Conservation (phyloP, 345 rosid species). For the Eucalyptus coolabah region DNA sequence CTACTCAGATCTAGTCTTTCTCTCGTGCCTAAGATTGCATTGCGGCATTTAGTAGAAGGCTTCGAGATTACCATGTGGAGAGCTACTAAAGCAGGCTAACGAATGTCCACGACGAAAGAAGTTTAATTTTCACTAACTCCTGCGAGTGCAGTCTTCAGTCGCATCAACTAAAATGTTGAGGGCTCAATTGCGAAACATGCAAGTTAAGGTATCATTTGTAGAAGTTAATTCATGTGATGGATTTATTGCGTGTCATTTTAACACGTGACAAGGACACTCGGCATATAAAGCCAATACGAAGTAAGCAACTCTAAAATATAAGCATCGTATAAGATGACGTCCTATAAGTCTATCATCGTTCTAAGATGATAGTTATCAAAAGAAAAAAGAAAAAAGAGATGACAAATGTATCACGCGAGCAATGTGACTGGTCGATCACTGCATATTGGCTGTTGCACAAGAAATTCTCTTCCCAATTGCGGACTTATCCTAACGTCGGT, state of each 20-base stretch:
- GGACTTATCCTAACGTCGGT: neutral
- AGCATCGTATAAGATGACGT: neutral
- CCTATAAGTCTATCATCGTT: no score
- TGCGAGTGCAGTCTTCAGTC: neutral
- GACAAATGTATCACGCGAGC: neutral
- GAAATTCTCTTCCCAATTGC: neutral
- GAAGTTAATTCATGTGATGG: neutral
- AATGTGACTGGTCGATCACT: neutral
- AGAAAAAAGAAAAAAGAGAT: no score
- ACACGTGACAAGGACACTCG: neutral
- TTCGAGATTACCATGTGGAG: neutral
- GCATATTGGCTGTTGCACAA: neutral
- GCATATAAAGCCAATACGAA: neutral
- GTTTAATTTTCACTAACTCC: neutral
- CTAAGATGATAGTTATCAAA: no score
- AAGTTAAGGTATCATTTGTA: neutral
- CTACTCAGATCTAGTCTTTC: neutral
- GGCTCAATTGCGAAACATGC: neutral
- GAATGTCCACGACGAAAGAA: neutral
- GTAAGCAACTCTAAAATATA: neutral
- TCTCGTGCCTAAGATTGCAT: neutral
- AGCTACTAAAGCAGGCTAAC: neutral
- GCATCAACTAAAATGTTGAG: neutral
- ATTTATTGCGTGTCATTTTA: fast-evolving
- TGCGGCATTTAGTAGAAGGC: neutral